Evolutionary conservation across 2,329 filamentous ascomycete genomes (phyloP).

Genomic region (Fusarium sp.): DNA sequence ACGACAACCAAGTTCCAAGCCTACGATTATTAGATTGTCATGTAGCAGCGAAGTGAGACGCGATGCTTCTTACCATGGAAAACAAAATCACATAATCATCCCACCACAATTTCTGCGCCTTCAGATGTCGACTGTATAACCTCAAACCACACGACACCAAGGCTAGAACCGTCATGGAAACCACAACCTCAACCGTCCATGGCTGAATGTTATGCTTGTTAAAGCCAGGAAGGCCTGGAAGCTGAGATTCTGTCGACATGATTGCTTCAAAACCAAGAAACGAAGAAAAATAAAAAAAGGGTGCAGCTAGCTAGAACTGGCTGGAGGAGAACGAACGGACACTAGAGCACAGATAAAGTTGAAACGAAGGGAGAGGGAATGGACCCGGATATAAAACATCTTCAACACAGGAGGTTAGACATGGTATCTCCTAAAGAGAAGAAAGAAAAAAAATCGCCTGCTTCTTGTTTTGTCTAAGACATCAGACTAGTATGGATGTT

Average conservation of each 20-base stretch:
- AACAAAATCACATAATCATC: slow-evolving; percentile 64
- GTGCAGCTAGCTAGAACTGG: neutral
- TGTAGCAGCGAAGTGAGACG: neutral
- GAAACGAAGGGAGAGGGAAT: neutral
- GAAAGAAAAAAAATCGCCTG: neutral
- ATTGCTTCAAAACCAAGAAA: neutral
- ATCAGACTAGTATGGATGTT: no score
- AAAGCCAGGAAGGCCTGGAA: slow-evolving; percentile 43
- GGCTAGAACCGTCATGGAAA: slow-evolving; percentile 57
- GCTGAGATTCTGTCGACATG: slow-evolving; percentile 37
- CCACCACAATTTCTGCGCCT: slow-evolving; percentile 61
- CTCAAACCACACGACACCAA: slow-evolving; percentile 55
- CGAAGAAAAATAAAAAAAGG: neutral
- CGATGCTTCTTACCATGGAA: slow-evolving; percentile 56
- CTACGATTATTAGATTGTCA: slow-evolving; percentile 40
- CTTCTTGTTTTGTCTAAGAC: neutral
- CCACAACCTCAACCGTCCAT: slow-evolving; percentile 57
- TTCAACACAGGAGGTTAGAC: neutral
- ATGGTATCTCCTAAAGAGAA: no score
- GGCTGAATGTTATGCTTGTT: slow-evolving; percentile 54
- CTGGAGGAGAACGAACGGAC: neutral
- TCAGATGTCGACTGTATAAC: slow-evolving; percentile 57
- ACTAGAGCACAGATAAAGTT: neutral
- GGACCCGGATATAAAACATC: neutral
- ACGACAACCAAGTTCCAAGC: slow-evolving; percentile 58